Conservation (phyloP, 2,329 filamentous ascomycete species). For the Monilinia aucupariae region DNA sequence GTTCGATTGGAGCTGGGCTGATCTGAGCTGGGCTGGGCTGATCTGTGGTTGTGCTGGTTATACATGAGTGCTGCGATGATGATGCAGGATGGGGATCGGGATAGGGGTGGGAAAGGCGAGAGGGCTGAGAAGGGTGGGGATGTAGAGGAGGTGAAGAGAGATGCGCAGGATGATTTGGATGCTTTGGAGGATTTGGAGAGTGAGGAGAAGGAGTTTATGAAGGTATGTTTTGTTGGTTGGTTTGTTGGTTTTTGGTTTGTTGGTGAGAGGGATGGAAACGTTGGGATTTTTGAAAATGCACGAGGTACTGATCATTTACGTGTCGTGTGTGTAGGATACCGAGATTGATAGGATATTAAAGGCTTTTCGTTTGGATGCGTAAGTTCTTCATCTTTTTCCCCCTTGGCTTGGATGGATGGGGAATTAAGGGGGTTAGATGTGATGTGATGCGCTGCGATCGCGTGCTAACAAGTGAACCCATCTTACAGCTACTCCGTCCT, state of each 20-base stretch:
- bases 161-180: conserved; percentile 55
- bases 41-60: too few relatives aligned
- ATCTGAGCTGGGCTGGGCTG: too few relatives aligned
- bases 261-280: neutral
- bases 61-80: neutral
- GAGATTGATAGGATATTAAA: conserved; percentile 93
- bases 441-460: neutral
- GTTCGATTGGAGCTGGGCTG: too few relatives aligned
- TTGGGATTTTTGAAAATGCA: neutral
- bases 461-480: conserved; percentile 14
- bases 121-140: too few relatives aligned
- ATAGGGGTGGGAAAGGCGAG: too few relatives aligned
- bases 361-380: conserved; percentile 76
- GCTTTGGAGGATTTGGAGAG: conserved; percentile 75
- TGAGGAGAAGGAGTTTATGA: conserved; percentile 86
- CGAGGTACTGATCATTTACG: neutral
- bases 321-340: conserved; percentile 60
- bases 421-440: neutral
- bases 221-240: conserved; percentile 47
- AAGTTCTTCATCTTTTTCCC: conserved; percentile 34
- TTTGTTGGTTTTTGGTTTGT: neutral
- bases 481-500: conserved; percentile 75
- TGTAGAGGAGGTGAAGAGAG: neutral
- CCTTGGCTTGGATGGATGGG: neutral
- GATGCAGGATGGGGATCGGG: neutral